Percentiles rank a stretch among this genome's conserved stretches.
phyloP scores from a whole-genome alignment of 306 rosid genomes.

The Argentina anserina region DNA sequence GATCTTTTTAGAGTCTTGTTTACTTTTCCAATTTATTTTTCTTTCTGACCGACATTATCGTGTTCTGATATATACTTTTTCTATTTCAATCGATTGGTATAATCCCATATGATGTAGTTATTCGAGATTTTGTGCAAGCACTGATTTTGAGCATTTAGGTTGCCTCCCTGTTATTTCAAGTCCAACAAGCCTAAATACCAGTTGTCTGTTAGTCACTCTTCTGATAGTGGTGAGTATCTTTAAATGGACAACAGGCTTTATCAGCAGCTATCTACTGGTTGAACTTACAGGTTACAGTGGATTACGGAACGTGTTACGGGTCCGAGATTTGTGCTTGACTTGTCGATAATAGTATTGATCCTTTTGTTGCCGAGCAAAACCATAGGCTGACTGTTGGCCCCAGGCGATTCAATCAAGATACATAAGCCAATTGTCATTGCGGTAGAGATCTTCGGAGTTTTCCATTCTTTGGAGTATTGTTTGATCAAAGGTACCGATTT shows the following conservation, averaged over 20 bases:
- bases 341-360: conserved; percentile 39
- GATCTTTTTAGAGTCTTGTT: neutral
- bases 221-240: conserved; percentile 70
- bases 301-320: conserved; percentile 23
- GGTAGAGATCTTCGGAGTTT: neutral
- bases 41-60: neutral
- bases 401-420: conserved; percentile 17
- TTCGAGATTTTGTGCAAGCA: neutral
- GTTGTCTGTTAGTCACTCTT: conserved; percentile 23
- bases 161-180: neutral
- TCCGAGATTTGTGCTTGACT: conserved; percentile 38
- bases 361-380: conserved; percentile 36
- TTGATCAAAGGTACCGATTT: conserved; percentile 24
- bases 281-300: conserved; percentile 60
- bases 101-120: neutral
- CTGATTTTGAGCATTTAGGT: neutral
- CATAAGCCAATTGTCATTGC: neutral
- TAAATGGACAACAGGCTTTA: conserved; percentile 96
- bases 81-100: neutral
- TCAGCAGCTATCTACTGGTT: conserved; percentile 98
- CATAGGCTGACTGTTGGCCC: conserved; percentile 30
- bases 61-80: neutral
- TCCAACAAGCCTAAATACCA: conserved; percentile 1
- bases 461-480: conserved; percentile 5
- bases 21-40: neutral